Evolutionary conservation across 2,329 filamentous ascomycete genomes (phyloP).

Genomic region (Fusarium armeniacum): DNA sequence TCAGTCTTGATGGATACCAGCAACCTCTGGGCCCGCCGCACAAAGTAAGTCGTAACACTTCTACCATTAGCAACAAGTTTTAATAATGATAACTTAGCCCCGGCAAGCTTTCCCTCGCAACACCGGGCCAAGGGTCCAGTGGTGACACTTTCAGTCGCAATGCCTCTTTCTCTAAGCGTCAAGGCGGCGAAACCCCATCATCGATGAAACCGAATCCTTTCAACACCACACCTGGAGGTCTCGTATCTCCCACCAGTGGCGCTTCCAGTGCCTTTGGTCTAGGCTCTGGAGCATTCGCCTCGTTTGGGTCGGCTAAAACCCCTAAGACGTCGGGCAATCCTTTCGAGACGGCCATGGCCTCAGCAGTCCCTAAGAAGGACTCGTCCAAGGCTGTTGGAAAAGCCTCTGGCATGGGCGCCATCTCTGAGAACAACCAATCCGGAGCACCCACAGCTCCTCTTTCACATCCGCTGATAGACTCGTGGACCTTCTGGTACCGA

Average conservation of each 20-base stretch:
- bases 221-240: slow-evolving; percentile 74
- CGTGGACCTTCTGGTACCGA: slow-evolving; percentile 97
- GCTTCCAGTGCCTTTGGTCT: slow-evolving; percentile 93
- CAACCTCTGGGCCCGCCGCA: slow-evolving; percentile 83
- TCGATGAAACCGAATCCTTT: slow-evolving; percentile 85
- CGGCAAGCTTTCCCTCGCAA: slow-evolving; percentile 92
- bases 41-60: slow-evolving; percentile 72
- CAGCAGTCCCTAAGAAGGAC: slow-evolving; percentile 57
- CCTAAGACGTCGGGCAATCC: slow-evolving; percentile 86
- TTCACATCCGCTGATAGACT: slow-evolving; percentile 77
- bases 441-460: slow-evolving; percentile 60
- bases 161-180: slow-evolving; percentile 77
- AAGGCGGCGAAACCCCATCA: slow-evolving; percentile 75
- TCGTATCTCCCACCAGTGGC: slow-evolving; percentile 63
- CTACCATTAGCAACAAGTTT: slow-evolving; percentile 10
- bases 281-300: slow-evolving; percentile 95
- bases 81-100: slow-evolving; percentile 65
- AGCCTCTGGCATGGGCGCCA: slow-evolving; percentile 59
- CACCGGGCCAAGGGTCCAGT: slow-evolving; percentile 70
- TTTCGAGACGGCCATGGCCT: slow-evolving; percentile 79
- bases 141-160: slow-evolving; percentile 73
- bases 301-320: slow-evolving; percentile 84
- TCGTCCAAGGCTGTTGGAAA: slow-evolving; percentile 50
- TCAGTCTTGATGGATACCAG: slow-evolving; percentile 66
- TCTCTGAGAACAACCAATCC: slow-evolving; percentile 58